phyloP scores from a whole-genome alignment of 495 filamentous ascomycete species.

The Tuber borchii region DNA sequence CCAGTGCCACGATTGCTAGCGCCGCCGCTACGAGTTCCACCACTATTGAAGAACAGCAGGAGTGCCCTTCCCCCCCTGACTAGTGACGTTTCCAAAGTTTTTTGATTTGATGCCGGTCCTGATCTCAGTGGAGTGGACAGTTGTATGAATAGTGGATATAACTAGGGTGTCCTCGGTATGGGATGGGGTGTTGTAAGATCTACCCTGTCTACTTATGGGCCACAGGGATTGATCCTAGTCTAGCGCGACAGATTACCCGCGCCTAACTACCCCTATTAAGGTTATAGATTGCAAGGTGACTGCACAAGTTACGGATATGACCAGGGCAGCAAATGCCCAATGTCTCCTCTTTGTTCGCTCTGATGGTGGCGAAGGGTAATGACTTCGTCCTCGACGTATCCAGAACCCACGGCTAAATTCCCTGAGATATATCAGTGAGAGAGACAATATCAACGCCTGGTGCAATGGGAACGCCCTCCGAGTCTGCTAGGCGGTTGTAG shows the following conservation, averaged over 20 bases:
- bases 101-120: slow-evolving; percentile 75
- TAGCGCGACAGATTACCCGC: slow-evolving; percentile 53
- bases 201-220: not conserved
- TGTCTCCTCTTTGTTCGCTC: slow-evolving; percentile 60
- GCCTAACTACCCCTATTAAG: slow-evolving; percentile 53
- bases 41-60: slow-evolving; percentile 73
- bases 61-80: slow-evolving; percentile 69
- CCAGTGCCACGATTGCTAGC: slow-evolving; percentile 67
- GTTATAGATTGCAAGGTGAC: slow-evolving; percentile 51
- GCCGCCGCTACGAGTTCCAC: slow-evolving; percentile 64
- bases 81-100: slow-evolving; percentile 66
- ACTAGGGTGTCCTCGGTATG: slow-evolving; percentile 55
- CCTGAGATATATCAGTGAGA: slow-evolving; percentile 54
- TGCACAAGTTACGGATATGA: slow-evolving; percentile 48
- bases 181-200: slow-evolving; percentile 50
- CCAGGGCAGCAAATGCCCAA: slow-evolving; percentile 52
- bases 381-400: not conserved
- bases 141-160: slow-evolving; percentile 56
- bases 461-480: no score
- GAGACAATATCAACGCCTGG: slow-evolving; percentile 29
- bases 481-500: slow-evolving; percentile 44
- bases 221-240: slow-evolving; percentile 38
- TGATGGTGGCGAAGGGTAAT: slow-evolving; percentile 53
- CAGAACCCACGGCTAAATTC: not conserved
- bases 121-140: slow-evolving; percentile 48